phyloP scores from a whole-genome alignment of 2,329 filamentous ascomycete genomes.

The Ophiocordyceps camponoti-saundersi region DNA sequence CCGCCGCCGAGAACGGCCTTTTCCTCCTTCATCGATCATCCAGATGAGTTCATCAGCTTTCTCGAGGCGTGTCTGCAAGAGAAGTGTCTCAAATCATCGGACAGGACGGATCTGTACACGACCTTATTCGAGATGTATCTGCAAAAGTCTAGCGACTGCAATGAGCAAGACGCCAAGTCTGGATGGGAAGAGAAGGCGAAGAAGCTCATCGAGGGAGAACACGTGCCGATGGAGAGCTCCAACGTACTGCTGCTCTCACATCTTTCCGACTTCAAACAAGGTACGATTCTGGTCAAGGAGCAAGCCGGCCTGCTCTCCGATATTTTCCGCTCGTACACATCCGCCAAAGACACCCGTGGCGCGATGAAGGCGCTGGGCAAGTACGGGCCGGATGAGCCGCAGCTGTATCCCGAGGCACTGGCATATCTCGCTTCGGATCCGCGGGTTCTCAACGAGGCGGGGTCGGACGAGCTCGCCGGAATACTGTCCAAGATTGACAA shows the following conservation, averaged over 20 bases:
- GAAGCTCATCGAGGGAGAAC: slow-evolving; percentile 64
- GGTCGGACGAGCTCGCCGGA: slow-evolving; percentile 59
- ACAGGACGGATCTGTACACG: slow-evolving; percentile 78
- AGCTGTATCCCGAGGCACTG: slow-evolving; percentile 80
- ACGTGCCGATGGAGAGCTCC: slow-evolving; percentile 80
- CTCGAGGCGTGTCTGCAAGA: slow-evolving; percentile 74
- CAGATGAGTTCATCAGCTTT: slow-evolving; percentile 81
- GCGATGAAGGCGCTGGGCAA: slow-evolving; percentile 81
- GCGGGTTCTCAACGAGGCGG: slow-evolving; percentile 67
- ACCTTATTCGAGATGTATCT: slow-evolving; percentile 98
- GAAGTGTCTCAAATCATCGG: slow-evolving; percentile 49
- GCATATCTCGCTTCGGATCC: slow-evolving; percentile 85
- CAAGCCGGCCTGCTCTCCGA: slow-evolving; percentile 84
- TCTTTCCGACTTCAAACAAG: slow-evolving; percentile 75
- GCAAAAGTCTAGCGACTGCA: slow-evolving; percentile 66
- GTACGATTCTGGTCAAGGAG: slow-evolving; percentile 83
- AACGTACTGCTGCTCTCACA: slow-evolving; percentile 89
- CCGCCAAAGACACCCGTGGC: slow-evolving; percentile 77
- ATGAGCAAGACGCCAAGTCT: slow-evolving; percentile 46
- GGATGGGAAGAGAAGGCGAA: slow-evolving; percentile 88
- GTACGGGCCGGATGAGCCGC: slow-evolving; percentile 81
- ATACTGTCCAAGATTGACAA: slow-evolving; percentile 77
- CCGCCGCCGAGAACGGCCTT: slow-evolving; percentile 82
- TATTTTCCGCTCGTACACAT: slow-evolving; percentile 91
- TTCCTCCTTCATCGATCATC: slow-evolving; percentile 89